phyloP scores from a whole-genome alignment of 2,329 filamentous ascomycete genomes.

The Alternaria atra region DNA sequence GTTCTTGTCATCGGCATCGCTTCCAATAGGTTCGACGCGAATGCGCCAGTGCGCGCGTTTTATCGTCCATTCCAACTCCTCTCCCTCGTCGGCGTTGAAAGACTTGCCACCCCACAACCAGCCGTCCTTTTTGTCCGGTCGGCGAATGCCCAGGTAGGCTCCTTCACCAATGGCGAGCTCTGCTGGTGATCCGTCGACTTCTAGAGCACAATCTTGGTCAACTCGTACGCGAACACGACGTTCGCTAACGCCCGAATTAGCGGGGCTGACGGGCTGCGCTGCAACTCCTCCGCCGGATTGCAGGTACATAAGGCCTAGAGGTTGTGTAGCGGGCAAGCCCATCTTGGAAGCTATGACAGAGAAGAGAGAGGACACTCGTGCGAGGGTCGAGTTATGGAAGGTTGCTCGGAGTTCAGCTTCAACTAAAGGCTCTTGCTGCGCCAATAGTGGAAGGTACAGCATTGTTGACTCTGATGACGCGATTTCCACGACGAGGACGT shows the following conservation, averaged over 20 bases:
- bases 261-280: slow-evolving; percentile 71
- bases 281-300: slow-evolving; percentile 66
- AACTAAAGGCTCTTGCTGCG: slow-evolving; percentile 33
- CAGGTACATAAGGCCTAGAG: slow-evolving; percentile 73
- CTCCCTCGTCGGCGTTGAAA: not conserved
- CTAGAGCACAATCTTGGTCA: slow-evolving; percentile 32
- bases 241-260: slow-evolving; percentile 74
- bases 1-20: slow-evolving; percentile 57
- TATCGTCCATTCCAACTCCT: slow-evolving; percentile 47
- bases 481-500: slow-evolving; percentile 77
- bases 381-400: slow-evolving; percentile 76
- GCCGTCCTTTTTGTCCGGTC: not conserved
- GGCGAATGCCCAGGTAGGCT: slow-evolving; percentile 28
- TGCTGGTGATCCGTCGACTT: slow-evolving; percentile 35
- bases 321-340: slow-evolving; percentile 67
- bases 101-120: slow-evolving; percentile 7
- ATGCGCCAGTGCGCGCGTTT: slow-evolving; percentile 53
- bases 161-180: slow-evolving; percentile 26
- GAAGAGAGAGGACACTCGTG: slow-evolving; percentile 75
- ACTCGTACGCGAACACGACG: slow-evolving; percentile 65
- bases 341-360: slow-evolving; percentile 85
- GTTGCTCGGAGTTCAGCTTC: slow-evolving; percentile 64
- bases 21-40: slow-evolving; percentile 64
- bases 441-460: slow-evolving; percentile 31
- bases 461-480: slow-evolving; percentile 53